A percentile compares a stretch with the other conserved stretches of the same genome.
Evolutionary conservation across 169 alveolate genomes (phyloP).

Genomic region (Plasmodium malariae): DNA sequence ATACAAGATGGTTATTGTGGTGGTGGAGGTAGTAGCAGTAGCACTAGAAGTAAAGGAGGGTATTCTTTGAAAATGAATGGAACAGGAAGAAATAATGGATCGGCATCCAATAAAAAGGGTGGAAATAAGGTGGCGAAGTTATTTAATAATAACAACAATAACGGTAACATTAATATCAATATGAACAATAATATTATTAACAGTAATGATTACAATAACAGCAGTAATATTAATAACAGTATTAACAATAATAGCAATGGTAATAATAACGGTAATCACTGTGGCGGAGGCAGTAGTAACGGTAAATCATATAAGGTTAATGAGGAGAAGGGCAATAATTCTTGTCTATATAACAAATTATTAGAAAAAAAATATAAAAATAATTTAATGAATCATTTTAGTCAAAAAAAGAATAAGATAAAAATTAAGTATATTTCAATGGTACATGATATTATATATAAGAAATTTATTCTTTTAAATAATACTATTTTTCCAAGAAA

Average conservation of each 20-base stretch:
- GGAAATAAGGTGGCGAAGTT: not conserved
- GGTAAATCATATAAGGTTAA: not conserved
- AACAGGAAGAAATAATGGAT: not conserved
- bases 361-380: conserved; percentile 44
- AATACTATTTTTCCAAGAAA: conserved; percentile 56
- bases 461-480: conserved; percentile 45
- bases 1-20: conserved; percentile 22
- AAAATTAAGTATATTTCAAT: conserved; percentile 63
- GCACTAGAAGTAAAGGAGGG: conserved; percentile 2
- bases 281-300: not conserved
- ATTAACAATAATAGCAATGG: not conserved
- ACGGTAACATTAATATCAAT: not conserved
- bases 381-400: conserved; percentile 35
- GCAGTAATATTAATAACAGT: not conserved
- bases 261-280: not conserved
- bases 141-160: not conserved
- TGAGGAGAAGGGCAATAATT: not conserved
- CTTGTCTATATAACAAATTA: conserved; percentile 17
- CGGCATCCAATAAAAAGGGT: not conserved
- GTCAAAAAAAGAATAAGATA: conserved; percentile 17
- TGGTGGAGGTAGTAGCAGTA: conserved; percentile 13
- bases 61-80: not conserved
- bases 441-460: conserved; percentile 65
- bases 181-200: not conserved
- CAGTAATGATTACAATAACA: not conserved